Evolutionary conservation across 2,329 filamentous ascomycete genomes (phyloP).

Genomic region (Daldinia eschscholtzii): DNA sequence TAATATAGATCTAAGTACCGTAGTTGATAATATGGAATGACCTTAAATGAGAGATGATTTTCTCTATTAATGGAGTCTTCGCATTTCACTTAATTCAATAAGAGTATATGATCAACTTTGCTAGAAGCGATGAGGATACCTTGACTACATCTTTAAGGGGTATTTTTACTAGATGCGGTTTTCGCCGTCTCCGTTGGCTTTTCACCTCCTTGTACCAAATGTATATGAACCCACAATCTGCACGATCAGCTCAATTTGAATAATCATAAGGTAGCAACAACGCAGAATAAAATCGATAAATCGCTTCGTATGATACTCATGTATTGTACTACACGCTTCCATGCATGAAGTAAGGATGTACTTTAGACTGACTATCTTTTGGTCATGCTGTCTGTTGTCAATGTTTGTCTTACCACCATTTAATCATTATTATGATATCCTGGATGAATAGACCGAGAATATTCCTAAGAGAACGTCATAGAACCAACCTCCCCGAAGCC

Average conservation of each 20-base stretch:
- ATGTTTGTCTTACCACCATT: conserved; percentile 27
- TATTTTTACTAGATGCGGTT: not conserved
- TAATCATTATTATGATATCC: conserved; percentile 5
- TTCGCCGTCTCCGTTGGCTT: not conserved
- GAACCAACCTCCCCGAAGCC: not conserved
- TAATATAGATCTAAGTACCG: not conserved
- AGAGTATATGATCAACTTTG: no score
- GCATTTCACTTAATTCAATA: no score
- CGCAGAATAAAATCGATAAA: not conserved
- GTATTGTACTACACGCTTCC: not conserved
- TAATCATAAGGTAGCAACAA: not conserved
- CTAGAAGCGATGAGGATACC: no score
- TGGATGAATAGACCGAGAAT: conserved; percentile 14
- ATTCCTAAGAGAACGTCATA: conserved; percentile 23
- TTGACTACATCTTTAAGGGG: not conserved
- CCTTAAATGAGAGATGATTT: no score
- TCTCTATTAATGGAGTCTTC: no score
- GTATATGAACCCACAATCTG: not conserved
- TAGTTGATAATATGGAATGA: not conserved
- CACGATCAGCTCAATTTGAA: not conserved
- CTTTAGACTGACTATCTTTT: not conserved
- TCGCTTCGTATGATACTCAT: not conserved
- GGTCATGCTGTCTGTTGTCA: conserved; percentile 8
- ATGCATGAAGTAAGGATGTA: conserved; percentile 12
- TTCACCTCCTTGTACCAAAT: not conserved